Evolutionary conservation across 2,329 filamentous ascomycete species (phyloP), one percentile per base, ranked within the genome.

Genomic region (Penicillium sp.): DNA sequence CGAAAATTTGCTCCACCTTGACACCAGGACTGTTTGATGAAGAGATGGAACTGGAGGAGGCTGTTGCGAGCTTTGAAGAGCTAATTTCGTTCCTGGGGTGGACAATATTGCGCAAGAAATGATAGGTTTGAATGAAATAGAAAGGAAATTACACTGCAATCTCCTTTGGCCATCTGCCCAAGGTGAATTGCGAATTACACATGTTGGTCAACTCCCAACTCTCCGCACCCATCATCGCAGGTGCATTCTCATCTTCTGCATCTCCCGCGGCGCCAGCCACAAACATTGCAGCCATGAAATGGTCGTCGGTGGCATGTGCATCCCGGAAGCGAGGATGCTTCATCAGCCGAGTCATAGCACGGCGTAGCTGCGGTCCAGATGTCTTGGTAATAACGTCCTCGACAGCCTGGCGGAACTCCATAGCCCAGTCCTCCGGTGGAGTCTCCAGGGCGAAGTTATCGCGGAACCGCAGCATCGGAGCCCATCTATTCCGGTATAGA

Each of bases 261-360:
- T 76, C 76, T 1, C 83, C 78, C 27, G 73, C 74, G 3, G 79
- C 72, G 1, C 85, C 85, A 0, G 83, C 81, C 0, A 85, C 79
- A 68, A 88, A 88, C 61, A 84, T 73, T 3, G 81, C 76, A 0
- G 83, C 73, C 81, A 88, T 87, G 57, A 85, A 88, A 63, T 88
- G 85, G 64, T 88, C 86, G 62, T 89, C 85, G 0, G 85, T 88
- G 0, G 77, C 84, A 69, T 88, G 85, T 0, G 86, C 85, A 59
- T 87, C 84, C 14, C 85, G 71, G 61, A 80, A 88, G 42, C 76
- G 73, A 0, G 85, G 84, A 61, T 87, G 81, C 72, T 88, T 87
- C 84, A 88, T 87, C 59, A 88, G 63, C 27, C 83, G 75, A 2
- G 82, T 83, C 48, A 85, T 75, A 0, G 76, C 79, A 2, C 80